Conservation (phyloP, 78 protist genomes). For the Protostelium mycophagum region DNA sequence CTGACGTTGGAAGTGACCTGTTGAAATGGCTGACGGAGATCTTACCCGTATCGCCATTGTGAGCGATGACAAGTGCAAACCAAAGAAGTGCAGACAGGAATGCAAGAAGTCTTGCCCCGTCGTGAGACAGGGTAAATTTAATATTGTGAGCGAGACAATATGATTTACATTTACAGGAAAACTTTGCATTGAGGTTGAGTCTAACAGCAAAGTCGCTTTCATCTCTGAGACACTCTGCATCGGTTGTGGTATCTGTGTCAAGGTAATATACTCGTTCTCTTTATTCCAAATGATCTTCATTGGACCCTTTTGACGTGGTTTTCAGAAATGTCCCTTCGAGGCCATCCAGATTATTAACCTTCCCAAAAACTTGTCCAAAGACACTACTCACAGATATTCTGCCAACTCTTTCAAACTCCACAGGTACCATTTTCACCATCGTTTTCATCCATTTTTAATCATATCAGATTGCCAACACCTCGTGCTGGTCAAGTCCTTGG, state of each 20-base stretch:
- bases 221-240: conserved; percentile 98
- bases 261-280: too few relatives aligned
- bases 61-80: conserved; percentile 94
- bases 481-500: conserved; percentile 99
- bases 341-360: conserved; percentile 98
- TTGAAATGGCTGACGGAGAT: conserved; percentile 43
- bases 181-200: conserved; percentile 95
- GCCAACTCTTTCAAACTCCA: conserved; percentile 99
- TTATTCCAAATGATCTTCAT: conserved; percentile 6
- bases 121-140: conserved; percentile 71
- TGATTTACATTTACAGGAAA: conserved; percentile 94
- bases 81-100: conserved; percentile 94
- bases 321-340: conserved; percentile 96
- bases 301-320: background rate
- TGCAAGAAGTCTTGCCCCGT: conserved; percentile 98
- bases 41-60: conserved; percentile 98
- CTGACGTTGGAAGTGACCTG: too few relatives aligned
- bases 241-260: conserved; percentile 99
- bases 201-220: conserved; percentile 73
- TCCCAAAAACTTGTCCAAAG: conserved; percentile 86
- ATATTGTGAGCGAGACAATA: too few relatives aligned
- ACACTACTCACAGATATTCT: conserved; percentile 97
- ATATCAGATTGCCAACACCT: conserved; percentile 91
- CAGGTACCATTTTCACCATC: background rate
- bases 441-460: background rate